Conservation (phyloP, 108 stramenopile species). For the Skeletonema tropicum region DNA sequence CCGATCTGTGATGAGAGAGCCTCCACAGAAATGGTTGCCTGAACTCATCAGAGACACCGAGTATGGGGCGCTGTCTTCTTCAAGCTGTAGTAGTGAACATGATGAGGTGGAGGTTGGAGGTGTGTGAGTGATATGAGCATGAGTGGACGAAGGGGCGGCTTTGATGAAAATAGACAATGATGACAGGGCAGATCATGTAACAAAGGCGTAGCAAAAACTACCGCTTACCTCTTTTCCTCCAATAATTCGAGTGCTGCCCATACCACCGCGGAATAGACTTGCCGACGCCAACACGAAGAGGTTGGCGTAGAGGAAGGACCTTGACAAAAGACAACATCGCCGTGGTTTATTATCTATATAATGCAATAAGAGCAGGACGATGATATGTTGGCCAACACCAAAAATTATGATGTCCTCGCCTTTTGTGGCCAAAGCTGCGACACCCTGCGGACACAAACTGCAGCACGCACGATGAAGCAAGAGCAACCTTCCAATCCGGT, state of each 20-base stretch:
- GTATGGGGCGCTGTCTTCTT: conserved; percentile 3
- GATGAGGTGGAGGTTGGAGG: neutral
- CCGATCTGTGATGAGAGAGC: conserved; percentile 29
- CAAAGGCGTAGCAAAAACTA: neutral
- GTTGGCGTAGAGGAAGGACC: neutral
- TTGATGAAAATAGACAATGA: neutral
- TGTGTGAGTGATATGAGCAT: neutral
- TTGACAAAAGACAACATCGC: conserved; percentile 1
- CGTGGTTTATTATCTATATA: neutral
- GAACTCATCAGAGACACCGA: conserved; percentile 4
- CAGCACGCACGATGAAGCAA: neutral
- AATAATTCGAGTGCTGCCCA: neutral
- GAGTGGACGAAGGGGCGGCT: neutral
- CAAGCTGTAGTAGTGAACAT: neutral
- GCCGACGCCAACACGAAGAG: neutral
- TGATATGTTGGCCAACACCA: neutral
- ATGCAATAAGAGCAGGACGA: neutral
- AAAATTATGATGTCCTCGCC: neutral
- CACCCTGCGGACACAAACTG: no score
- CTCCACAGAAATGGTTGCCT: conserved; percentile 13
- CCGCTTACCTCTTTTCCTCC: conserved; percentile 1
- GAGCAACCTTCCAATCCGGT: neutral
- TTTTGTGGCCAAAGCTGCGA: neutral
- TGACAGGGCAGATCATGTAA: neutral
- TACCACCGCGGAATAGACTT: neutral